phyloP scores from a whole-genome alignment of 31 red algal genomes.

The Bonnemaisonia californica region DNA sequence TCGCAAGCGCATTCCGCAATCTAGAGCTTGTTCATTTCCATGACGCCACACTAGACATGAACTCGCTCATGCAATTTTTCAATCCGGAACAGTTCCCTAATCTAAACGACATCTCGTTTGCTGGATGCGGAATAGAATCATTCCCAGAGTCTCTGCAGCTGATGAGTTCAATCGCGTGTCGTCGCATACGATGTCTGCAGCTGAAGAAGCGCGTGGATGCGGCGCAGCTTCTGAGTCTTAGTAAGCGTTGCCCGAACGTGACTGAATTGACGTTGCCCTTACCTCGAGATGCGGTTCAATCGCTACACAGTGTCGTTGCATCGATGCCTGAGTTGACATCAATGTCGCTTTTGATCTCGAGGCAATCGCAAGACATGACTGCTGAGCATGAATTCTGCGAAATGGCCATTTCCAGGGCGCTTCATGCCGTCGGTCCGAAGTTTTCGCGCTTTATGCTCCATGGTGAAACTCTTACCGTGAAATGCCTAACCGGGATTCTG shows the following conservation, averaged over 20 bases:
- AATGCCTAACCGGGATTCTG: not conserved
- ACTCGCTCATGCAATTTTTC: not conserved
- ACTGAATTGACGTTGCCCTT: not conserved
- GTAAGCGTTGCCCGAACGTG: not conserved
- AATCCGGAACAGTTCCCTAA: not conserved
- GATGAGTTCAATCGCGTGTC: not conserved
- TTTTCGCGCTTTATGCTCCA: not conserved
- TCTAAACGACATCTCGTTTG: not conserved
- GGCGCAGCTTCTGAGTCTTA: not conserved
- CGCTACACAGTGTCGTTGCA: not conserved
- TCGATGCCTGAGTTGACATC: not conserved
- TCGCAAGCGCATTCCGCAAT: not conserved
- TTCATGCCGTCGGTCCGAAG: not conserved
- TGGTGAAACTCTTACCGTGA: not conserved
- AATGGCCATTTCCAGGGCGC: not conserved
- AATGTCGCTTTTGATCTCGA: not conserved
- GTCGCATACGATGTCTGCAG: not conserved
- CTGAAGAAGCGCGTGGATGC: not conserved
- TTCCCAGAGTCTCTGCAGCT: not conserved
- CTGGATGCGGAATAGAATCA: not conserved
- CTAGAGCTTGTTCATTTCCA: not conserved
- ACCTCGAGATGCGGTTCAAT: not conserved
- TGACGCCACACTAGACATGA: not conserved
- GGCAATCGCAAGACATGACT: not conserved
- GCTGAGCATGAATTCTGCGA: not conserved